These are phyloP conservation scores for Gyrodon lividus DNA, from an alignment of 768 basidiomycete genomes.

Conservation along the genomic window DNA sequence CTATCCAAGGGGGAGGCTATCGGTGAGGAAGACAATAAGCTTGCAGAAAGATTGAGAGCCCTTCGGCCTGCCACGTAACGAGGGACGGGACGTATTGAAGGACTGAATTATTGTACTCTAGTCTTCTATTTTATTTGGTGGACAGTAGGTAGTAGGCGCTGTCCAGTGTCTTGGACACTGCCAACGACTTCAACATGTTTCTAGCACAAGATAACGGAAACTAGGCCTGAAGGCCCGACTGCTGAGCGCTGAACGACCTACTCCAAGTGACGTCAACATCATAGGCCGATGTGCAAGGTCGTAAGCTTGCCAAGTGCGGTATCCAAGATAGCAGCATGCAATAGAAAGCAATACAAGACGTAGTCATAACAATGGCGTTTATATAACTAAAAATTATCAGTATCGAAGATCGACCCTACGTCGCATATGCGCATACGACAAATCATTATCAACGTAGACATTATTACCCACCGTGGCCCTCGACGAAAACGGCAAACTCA, in stretches of 20 bases:
- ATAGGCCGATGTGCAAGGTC: no score
- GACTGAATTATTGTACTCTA: conserved; percentile 11
- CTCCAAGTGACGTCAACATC: no score
- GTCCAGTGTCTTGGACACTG: not conserved
- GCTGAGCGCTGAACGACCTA: no score
- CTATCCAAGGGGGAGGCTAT: conserved; percentile 50
- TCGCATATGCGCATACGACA: not conserved
- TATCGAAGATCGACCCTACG: conserved; percentile 14
- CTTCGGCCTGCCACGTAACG: conserved; percentile 71
- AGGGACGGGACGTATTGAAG: not conserved
- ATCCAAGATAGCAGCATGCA: conserved; percentile 10
- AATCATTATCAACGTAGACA: conserved; percentile 3
- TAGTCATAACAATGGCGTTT: conserved; percentile 11
- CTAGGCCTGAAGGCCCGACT: no score
- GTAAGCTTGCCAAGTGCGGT: no score
- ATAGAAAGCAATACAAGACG: conserved; percentile 21
- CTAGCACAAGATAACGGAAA: no score
- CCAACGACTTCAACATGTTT: no score
- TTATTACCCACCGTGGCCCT: conserved; percentile 27
- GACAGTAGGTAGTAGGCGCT: not conserved
- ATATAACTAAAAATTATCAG: conserved; percentile 30
- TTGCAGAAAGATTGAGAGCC: conserved; percentile 87
- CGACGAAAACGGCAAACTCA: conserved; percentile 58
- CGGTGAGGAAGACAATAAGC: conserved; percentile 74
- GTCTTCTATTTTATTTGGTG: not conserved